Conservation (phyloP, 345 rosid genomes). For the Anastatica hierochuntica region DNA sequence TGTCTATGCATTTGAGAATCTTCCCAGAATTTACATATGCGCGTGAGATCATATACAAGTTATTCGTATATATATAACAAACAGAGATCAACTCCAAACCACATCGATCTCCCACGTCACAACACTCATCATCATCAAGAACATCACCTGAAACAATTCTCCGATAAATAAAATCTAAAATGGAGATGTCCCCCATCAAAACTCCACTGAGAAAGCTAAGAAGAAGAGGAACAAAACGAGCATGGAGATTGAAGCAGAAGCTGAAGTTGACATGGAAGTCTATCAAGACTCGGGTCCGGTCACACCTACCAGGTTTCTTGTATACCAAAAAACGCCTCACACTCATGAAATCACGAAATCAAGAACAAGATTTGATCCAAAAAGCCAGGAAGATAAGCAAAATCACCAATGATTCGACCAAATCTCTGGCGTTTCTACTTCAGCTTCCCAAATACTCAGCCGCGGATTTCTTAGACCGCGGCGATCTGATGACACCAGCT, state of each 20-base stretch:
- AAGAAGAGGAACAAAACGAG: constrained; percentile 23
- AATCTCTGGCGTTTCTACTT: constrained; percentile 34
- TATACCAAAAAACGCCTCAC: constrained; percentile 23
- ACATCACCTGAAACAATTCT: constrained; percentile 1
- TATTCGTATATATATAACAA: background rate
- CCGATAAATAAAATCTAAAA: background rate
- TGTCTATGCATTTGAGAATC: background rate
- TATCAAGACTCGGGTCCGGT: constrained; percentile 22
- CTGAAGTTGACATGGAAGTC: constrained; percentile 33
- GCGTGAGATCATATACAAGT: background rate
- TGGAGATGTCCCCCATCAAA: constrained; percentile 18
- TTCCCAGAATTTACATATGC: constrained; percentile 16
- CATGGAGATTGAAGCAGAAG: constrained; percentile 34
- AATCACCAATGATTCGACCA: constrained; percentile 21
- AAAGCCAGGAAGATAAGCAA: constrained; percentile 16
- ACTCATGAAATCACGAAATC: constrained; percentile 9
- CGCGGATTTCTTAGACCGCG: constrained; percentile 40
- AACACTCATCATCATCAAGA: background rate
- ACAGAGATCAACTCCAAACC: background rate
- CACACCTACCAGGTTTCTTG: constrained; percentile 22
- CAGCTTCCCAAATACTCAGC: constrained; percentile 34
- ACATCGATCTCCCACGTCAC: constrained; percentile 7
- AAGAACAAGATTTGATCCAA: constrained; percentile 13
- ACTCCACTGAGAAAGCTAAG: constrained; percentile 23
- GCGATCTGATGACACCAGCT: constrained; percentile 52